phyloP scores from a whole-genome alignment of 139 green algal species.

The Microglena sp. region DNA sequence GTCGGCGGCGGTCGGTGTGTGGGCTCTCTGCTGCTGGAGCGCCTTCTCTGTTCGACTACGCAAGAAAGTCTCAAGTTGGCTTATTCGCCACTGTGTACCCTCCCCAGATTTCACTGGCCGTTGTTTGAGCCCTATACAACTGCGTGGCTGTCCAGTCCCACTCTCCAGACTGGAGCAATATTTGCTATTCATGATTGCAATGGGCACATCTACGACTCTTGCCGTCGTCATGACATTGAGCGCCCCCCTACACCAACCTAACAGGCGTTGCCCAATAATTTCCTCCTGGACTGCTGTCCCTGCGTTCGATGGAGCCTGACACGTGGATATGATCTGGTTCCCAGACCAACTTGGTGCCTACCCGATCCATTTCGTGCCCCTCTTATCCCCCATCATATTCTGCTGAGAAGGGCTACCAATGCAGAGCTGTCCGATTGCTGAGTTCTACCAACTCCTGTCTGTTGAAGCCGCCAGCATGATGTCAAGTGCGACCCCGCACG shows the following conservation, averaged over 20 bases:
- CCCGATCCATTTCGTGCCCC: conserved; percentile 99
- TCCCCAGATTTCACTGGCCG: conserved; percentile 85
- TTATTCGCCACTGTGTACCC: conserved; percentile 97
- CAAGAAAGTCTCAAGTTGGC: conserved; percentile 99
- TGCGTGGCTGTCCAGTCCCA: conserved; percentile 90
- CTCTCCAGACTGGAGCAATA: conserved; percentile 96
- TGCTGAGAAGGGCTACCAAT: conserved; percentile 21
- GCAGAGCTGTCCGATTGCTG: conserved; percentile 93
- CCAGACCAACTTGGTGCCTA: conserved; percentile 98
- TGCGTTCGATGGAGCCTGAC: conserved; percentile 93
- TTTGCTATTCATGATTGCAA: too few relatives aligned
- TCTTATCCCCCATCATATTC: conserved; percentile 92
- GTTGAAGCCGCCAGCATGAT: conserved; percentile 95
- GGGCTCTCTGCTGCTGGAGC: conserved; percentile 92
- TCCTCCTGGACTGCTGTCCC: conserved; percentile 88
- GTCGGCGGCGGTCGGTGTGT: conserved; percentile 90
- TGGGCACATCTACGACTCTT: conserved; percentile 94
- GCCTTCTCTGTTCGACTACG: conserved; percentile 97
- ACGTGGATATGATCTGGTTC: conserved; percentile 97
- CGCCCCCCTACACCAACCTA: conserved; percentile 63
- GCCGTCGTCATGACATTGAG: conserved; percentile 91
- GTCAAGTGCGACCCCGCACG: conserved; percentile 93
- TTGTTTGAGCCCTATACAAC: conserved; percentile 97
- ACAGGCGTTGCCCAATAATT: conserved; percentile 58
- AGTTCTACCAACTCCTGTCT: conserved; percentile 96